These are phyloP conservation scores for Mortierella alpina DNA, from an alignment of 192 early-diverging fungal genomes.

Conservation along the genomic window DNA sequence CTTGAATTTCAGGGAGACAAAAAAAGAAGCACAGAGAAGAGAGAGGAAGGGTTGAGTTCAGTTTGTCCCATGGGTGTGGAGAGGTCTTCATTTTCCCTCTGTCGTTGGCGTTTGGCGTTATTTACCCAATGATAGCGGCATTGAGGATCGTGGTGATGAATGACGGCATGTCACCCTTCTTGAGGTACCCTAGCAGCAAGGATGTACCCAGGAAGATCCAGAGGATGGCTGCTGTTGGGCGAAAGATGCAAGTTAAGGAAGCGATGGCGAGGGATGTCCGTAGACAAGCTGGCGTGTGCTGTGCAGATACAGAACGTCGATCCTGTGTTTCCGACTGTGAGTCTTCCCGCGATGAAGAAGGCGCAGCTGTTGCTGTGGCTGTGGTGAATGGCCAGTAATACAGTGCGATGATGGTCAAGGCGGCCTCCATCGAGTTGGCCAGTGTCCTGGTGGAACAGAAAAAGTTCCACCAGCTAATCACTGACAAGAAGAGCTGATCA, in stretches of 20 bases:
- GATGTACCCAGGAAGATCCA: constrained; percentile 83
- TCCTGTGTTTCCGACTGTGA: neutral
- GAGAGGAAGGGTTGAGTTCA: no score
- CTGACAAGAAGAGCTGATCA: constrained; percentile 61
- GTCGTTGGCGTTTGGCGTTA: neutral
- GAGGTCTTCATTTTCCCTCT: neutral
- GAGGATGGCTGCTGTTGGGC: constrained; percentile 89
- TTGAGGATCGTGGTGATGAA: constrained; percentile 36
- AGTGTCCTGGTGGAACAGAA: constrained; percentile 63
- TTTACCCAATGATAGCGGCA: constrained; percentile 59
- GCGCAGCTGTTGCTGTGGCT: neutral
- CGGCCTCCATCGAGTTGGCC: constrained; percentile 79
- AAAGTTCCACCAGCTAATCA: constrained; percentile 70
- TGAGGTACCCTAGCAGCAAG: constrained; percentile 56
- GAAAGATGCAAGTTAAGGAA: constrained; percentile 82
- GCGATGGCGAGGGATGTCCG: constrained; percentile 73
- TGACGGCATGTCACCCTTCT: constrained; percentile 4
- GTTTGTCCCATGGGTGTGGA: neutral
- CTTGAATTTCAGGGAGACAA: constrained; percentile 11
- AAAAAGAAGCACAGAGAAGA: neutral
- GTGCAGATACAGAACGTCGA: neutral
- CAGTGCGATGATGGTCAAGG: constrained; percentile 78
- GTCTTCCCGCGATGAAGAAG: neutral
- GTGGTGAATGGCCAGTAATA: constrained; percentile 86
- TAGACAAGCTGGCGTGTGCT: neutral